phyloP scores from a whole-genome alignment of 2,329 filamentous ascomycete genomes.

The Clonostachys sp. region DNA sequence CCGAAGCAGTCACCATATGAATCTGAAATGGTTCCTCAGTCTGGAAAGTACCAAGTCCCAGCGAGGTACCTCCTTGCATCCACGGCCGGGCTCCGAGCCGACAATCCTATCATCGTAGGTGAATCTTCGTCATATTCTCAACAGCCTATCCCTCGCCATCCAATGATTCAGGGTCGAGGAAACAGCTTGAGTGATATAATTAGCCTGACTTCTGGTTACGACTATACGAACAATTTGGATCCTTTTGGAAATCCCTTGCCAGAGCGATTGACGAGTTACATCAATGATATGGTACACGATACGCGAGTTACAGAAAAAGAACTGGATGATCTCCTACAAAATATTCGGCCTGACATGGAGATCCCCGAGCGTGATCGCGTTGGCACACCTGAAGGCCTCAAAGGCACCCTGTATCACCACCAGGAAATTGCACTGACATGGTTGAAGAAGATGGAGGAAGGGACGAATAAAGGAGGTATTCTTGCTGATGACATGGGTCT shows the following conservation, averaged over 20 bases:
- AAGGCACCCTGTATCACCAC: conserved; percentile 69
- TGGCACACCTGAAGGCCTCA: conserved; percentile 65
- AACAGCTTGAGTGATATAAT: conserved; percentile 25
- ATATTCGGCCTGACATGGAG: conserved; percentile 69
- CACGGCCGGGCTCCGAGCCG: not conserved
- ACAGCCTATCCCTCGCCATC: not conserved
- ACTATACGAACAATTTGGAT: conserved; percentile 28
- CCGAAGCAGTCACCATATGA: not conserved
- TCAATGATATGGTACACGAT: conserved; percentile 29
- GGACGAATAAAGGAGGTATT: conserved; percentile 80
- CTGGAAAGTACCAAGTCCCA: not conserved
- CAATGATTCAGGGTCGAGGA: not conserved
- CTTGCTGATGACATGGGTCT: conserved; percentile 92
- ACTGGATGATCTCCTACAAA: conserved; percentile 64
- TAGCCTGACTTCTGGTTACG: conserved; percentile 25
- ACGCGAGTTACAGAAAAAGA: conserved; percentile 49
- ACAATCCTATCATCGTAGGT: not conserved
- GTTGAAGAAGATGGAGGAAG: conserved; percentile 76
- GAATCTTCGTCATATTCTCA: not conserved
- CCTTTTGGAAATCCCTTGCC: conserved; percentile 27
- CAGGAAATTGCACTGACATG: conserved; percentile 80
- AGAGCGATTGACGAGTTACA: conserved; percentile 19
- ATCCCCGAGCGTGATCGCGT: conserved; percentile 57
- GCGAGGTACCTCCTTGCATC: too few species aligned
- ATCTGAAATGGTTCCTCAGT: not conserved